A percentile compares a stretch with the other conserved stretches of the same genome.
Evolutionary conservation across 306 rosid species (phyloP).

Genomic region (Chamaecrista fasciculata): DNA sequence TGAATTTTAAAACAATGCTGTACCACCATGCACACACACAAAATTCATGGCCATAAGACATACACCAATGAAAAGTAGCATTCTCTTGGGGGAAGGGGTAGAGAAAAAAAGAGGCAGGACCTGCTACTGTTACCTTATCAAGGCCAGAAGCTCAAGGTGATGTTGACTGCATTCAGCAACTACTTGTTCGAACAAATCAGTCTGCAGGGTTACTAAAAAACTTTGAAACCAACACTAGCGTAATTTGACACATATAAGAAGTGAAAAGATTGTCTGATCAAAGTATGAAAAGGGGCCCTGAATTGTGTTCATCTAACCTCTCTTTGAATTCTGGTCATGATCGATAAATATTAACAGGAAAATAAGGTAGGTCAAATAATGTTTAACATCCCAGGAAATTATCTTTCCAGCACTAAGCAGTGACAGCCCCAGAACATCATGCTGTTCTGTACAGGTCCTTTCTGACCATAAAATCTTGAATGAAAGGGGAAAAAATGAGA

Average conservation of each 20-base stretch:
- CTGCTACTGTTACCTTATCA: conserved; percentile 38
- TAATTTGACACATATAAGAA: conserved; percentile 19
- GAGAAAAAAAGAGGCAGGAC: not conserved
- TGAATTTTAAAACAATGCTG: not conserved
- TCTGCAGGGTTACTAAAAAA: conserved; percentile 34
- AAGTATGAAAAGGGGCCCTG: not conserved
- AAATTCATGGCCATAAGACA: not conserved
- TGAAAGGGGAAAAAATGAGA: no score
- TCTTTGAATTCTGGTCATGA: not conserved
- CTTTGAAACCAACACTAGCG: conserved; percentile 22
- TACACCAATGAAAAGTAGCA: not conserved
- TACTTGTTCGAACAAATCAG: conserved; percentile 45
- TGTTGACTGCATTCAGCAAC: conserved; percentile 47
- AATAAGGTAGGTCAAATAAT: not conserved
- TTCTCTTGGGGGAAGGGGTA: not conserved
- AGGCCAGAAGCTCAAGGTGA: conserved; percentile 45
- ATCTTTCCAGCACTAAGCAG: not conserved
- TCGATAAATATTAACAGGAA: conserved; percentile 1
- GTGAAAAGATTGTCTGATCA: not conserved
- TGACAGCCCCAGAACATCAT: not conserved
- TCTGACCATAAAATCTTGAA: not conserved
- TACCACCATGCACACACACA: not conserved
- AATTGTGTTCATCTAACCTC: not conserved
- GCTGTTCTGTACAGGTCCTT: not conserved
- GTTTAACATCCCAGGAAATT: conserved; percentile 19